These are phyloP conservation scores for Trypanosoma conorhini DNA, from an alignment of 208 protist species.

Conservation along the genomic window DNA sequence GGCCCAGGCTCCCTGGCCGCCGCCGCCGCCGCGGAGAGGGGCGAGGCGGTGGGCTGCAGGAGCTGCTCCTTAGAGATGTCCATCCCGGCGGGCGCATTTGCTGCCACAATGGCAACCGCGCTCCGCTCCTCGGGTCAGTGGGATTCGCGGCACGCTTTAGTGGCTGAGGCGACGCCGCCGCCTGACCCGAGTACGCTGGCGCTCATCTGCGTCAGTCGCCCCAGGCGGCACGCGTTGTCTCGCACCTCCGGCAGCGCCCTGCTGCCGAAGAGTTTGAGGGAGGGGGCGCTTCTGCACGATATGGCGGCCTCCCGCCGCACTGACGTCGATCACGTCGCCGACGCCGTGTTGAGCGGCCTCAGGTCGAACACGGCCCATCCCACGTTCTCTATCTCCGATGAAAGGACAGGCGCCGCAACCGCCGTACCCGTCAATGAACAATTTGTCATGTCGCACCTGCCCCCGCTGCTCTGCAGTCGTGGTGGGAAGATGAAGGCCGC, in stretches of 20 bases:
- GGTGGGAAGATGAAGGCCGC: not conserved
- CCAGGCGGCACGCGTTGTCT: not conserved
- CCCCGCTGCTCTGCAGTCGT: slow-evolving; percentile 18
- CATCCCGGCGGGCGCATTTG: not conserved
- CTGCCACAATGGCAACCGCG: not conserved
- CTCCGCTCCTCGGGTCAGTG: not conserved
- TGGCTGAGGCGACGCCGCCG: not conserved
- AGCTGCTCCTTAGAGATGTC: slow-evolving; percentile 3
- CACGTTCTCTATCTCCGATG: slow-evolving; percentile 9
- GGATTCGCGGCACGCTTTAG: not conserved
- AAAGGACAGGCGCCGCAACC: slow-evolving; percentile 17
- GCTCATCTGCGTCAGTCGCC: slow-evolving; percentile 8
- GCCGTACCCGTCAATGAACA: slow-evolving; percentile 25
- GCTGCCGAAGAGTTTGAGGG: not conserved
- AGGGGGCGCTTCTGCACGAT: not conserved
- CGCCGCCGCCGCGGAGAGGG: not conserved
- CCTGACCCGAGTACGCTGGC: slow-evolving; percentile 6
- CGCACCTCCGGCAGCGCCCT: not conserved
- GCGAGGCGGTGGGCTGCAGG: not conserved
- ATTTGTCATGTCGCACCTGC: slow-evolving; percentile 22
- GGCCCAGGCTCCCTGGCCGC: not conserved
- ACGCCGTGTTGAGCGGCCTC: not conserved
- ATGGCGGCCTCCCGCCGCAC: not conserved
- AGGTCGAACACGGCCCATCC: not conserved
- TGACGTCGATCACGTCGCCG: not conserved